Evolutionary conservation across 441 rosid genomes (phyloP).

Genomic region (Gossypium davidsonii): DNA sequence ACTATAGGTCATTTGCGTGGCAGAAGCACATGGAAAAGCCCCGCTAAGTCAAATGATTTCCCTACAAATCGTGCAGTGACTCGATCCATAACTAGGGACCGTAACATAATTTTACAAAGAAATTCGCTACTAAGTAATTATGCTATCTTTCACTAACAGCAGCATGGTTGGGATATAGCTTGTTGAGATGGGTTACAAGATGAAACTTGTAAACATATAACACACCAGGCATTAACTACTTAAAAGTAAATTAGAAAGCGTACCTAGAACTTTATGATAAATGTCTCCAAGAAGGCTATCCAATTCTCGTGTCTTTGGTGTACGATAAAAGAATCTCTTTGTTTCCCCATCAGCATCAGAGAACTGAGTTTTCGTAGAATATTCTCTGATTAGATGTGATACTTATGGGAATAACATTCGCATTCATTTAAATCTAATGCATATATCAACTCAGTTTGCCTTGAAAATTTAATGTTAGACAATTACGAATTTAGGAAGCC

Average conservation of each 20-base stretch:
- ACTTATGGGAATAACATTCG: neutral
- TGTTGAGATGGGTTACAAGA: conserved; percentile 7
- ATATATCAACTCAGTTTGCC: neutral
- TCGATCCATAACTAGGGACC: no score
- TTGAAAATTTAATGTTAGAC: neutral
- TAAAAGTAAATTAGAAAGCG: conserved; percentile 12
- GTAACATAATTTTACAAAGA: neutral
- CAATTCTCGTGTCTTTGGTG: conserved; percentile 84
- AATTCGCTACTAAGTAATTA: conserved; percentile 3
- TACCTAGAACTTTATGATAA: conserved; percentile 91
- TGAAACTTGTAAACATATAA: neutral
- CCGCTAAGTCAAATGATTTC: no score
- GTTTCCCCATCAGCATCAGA: conserved; percentile 71
- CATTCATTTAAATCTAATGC: neutral
- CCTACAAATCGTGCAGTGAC: no score
- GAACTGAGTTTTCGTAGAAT: conserved; percentile 44
- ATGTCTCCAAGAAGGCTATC: conserved; percentile 89
- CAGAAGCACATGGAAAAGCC: no score
- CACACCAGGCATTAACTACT: neutral
- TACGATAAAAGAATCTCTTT: conserved; percentile 73
- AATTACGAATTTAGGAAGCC: conserved; percentile 7
- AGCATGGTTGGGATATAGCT: neutral
- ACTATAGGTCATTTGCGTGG: no score
- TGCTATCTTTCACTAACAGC: neutral
- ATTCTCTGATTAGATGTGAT: conserved; percentile 12